These are phyloP conservation scores for Cadophora malorum DNA, from an alignment of 2,329 filamentous ascomycete species.

Conservation along the genomic window DNA sequence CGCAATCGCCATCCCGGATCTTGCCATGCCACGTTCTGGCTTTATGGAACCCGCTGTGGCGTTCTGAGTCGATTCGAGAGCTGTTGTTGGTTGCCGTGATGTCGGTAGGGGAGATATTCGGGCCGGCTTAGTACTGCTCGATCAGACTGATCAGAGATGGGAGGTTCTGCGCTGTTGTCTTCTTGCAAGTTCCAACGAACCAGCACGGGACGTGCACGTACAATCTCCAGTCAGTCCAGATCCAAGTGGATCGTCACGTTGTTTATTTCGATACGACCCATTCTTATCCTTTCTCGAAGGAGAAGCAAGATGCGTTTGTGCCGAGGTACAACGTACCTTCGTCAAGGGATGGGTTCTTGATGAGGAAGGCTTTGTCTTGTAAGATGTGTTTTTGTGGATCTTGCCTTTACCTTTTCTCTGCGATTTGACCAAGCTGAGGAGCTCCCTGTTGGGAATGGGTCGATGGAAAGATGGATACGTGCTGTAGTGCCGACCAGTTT, in stretches of 20 bases:
- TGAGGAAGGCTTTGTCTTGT: neutral
- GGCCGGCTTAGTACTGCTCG: too few relatives aligned
- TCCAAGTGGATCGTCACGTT: neutral
- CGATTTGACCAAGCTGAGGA: neutral
- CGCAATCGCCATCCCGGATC: too few relatives aligned
- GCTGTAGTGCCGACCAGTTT: neutral
- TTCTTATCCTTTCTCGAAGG: neutral
- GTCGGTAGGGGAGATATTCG: too few relatives aligned
- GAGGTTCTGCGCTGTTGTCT: too few relatives aligned
- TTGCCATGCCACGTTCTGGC: neutral
- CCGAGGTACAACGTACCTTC: constrained; percentile 2
- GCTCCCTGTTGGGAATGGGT: neutral
- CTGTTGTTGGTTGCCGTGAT: too few relatives aligned
- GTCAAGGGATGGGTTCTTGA: neutral
- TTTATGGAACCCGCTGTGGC: too few relatives aligned
- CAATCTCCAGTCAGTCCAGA: neutral
- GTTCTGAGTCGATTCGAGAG: too few relatives aligned
- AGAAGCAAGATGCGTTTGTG: constrained; percentile 8
- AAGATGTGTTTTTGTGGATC: constrained; percentile 4
- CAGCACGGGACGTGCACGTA: neutral
- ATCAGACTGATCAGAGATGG: too few relatives aligned
- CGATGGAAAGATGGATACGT: neutral
- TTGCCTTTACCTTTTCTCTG: neutral
- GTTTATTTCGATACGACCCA: neutral
- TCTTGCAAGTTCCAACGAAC: too few relatives aligned